These are phyloP conservation scores for Mallotus japonicus DNA, from an alignment of 441 rosid genomes.

Conservation along the genomic window DNA sequence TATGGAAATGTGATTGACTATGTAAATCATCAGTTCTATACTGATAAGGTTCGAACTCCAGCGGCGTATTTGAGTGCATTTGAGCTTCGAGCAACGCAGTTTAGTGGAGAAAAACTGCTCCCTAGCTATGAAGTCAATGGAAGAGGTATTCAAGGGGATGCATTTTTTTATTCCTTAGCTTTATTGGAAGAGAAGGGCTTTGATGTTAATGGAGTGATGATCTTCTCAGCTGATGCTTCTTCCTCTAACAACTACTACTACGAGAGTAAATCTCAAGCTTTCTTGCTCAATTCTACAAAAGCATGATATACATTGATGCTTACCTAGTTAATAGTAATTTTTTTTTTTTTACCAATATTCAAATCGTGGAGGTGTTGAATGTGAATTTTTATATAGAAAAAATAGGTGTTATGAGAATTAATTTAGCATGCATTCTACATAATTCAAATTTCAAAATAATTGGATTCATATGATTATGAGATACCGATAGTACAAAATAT, in stretches of 20 bases:
- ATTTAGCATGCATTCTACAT: too few species aligned
- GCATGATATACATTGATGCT: neutral
- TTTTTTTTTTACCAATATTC: too few species aligned
- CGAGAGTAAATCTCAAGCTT: slow-evolving; percentile 54
- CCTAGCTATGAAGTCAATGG: slow-evolving; percentile 59
- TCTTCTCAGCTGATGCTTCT: slow-evolving; percentile 58
- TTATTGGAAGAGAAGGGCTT: slow-evolving; percentile 39
- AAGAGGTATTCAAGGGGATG: slow-evolving; percentile 61
- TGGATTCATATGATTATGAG: too few species aligned
- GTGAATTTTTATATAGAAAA: too few species aligned
- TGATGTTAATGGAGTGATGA: slow-evolving; percentile 51
- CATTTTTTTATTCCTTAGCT: slow-evolving; percentile 43
- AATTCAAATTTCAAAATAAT: too few species aligned
- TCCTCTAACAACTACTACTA: slow-evolving; percentile 28
- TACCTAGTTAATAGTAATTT: too few species aligned
- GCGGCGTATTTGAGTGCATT: slow-evolving; percentile 35
- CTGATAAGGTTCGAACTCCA: slow-evolving; percentile 41
- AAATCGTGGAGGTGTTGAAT: too few species aligned
- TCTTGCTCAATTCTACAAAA: slow-evolving; percentile 46
- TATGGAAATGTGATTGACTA: slow-evolving; percentile 43
- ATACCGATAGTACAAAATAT: too few species aligned
- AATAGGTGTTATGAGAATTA: too few species aligned
- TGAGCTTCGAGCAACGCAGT: slow-evolving; percentile 36
- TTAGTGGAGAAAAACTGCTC: slow-evolving; percentile 37
- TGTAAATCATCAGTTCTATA: slow-evolving; percentile 58